Evolutionary conservation across 352 stramenopile genomes (phyloP).

Genomic region (Pythium coloratum): DNA sequence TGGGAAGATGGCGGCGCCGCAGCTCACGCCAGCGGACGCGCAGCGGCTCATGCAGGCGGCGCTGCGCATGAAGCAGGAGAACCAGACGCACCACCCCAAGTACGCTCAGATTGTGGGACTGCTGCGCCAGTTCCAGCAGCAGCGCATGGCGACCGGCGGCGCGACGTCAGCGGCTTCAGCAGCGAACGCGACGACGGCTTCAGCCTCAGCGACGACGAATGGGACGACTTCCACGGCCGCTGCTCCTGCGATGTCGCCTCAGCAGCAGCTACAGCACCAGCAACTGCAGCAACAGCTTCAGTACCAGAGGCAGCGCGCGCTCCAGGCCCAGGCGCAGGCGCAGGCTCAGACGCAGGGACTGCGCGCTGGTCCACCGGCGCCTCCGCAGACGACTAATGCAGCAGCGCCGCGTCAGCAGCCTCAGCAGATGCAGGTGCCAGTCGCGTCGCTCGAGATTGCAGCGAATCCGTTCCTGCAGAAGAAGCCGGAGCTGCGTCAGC

Average conservation of each 20-base stretch:
- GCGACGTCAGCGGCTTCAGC: conserved; percentile 2
- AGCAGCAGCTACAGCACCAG: conserved; percentile 32
- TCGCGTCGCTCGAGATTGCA: conserved; percentile 41
- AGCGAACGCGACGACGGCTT: background rate
- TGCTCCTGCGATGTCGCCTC: conserved; percentile 17
- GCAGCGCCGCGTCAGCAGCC: background rate
- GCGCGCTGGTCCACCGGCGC: background rate
- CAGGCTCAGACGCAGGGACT: conserved; percentile 30
- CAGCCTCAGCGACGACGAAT: background rate
- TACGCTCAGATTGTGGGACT: conserved; percentile 84
- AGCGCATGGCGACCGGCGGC: conserved; percentile 17
- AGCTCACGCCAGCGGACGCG: conserved; percentile 64
- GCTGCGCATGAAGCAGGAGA: conserved; percentile 76
- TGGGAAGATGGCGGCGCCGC: conserved; percentile 21
- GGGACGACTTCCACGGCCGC: background rate
- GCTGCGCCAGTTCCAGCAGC: conserved; percentile 71
- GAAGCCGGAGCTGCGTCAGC: conserved; percentile 41
- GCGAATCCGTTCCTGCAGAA: conserved; percentile 66
- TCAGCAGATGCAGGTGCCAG: background rate
- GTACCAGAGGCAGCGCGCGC: conserved; percentile 36
- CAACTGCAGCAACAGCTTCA: conserved; percentile 34
- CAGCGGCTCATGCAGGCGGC: conserved; percentile 85
- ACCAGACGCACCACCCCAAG: conserved; percentile 79
- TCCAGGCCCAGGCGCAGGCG: conserved; percentile 29
- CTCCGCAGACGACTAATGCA: background rate